Conservation (phyloP, 352 stramenopile genomes). For the Globisporangium sylvaticum region DNA sequence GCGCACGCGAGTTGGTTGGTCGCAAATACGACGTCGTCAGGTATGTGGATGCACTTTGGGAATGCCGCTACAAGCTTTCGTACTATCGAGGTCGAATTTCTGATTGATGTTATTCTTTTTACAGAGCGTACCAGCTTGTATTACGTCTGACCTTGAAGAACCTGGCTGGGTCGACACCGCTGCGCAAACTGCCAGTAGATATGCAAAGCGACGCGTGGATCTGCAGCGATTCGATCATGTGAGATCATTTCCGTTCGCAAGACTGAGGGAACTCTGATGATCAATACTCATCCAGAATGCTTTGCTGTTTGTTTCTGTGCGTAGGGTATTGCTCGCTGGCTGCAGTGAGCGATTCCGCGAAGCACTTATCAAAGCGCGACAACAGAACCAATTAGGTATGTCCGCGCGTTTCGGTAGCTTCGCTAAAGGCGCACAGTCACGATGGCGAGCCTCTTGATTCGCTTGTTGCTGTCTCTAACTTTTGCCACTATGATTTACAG, state of each 20-base stretch:
- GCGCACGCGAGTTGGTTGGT: slow-evolving; percentile 52
- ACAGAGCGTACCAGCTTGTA: slow-evolving; percentile 60
- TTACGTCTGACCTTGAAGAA: slow-evolving; percentile 53
- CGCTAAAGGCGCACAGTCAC: background rate
- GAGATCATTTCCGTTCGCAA: background rate
- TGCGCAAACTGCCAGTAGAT: slow-evolving; percentile 47
- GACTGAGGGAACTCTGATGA: no score
- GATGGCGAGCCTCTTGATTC: background rate
- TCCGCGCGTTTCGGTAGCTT: background rate
- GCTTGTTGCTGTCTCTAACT: background rate
- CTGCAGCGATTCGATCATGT: slow-evolving; percentile 76
- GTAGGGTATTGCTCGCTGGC: slow-evolving; percentile 56
- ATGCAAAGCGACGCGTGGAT: slow-evolving; percentile 61
- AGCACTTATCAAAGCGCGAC: slow-evolving; percentile 39
- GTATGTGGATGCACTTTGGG: slow-evolving; percentile 19
- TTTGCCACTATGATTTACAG: slow-evolving; percentile 19
- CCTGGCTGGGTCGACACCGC: slow-evolving; percentile 30
- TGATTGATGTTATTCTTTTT: background rate
- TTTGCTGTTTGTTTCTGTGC: background rate
- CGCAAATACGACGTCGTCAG: slow-evolving; percentile 62
- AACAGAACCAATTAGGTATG: slow-evolving; percentile 47
- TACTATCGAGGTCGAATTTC: background rate
- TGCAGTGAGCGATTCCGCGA: slow-evolving; percentile 52
- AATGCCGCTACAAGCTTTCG: background rate
- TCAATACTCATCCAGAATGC: background rate